A percentile compares a stretch with the other conserved stretches of the same genome.
Conservation (phyloP, 208 protist genomes). For the Acanthamoeba royreba region DNA sequence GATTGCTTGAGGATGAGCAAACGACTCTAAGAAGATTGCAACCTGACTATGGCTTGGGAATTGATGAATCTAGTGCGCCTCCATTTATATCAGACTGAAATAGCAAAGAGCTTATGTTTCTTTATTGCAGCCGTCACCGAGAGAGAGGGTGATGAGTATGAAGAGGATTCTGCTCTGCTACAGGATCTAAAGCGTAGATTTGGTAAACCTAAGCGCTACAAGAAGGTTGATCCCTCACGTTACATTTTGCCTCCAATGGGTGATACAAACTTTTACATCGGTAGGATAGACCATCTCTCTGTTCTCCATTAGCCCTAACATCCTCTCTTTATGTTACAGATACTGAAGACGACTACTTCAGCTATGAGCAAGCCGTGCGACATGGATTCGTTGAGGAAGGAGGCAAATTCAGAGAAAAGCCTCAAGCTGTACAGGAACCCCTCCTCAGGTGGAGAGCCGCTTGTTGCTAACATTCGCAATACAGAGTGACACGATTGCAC, state of each 20-base stretch:
- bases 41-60: not conserved
- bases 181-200: not conserved
- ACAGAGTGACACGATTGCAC: not conserved
- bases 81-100: no score
- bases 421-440: not conserved
- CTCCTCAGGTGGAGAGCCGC: not conserved
- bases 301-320: not conserved
- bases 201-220: not conserved
- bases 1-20: not conserved
- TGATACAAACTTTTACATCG: constrained; percentile 2
- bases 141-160: not conserved
- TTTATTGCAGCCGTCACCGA: not conserved
- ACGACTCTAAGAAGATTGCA: not conserved
- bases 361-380: not conserved
- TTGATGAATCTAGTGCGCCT: not conserved
- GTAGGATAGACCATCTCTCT: not conserved
- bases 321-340: not conserved
- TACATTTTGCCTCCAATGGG: not conserved
- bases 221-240: not conserved
- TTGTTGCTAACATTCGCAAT: not conserved
- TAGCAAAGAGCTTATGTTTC: no score
- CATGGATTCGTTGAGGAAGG: not conserved
- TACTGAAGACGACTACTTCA: not conserved
- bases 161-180: not conserved
- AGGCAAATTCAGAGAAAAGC: not conserved